phyloP scores from a whole-genome alignment of 768 basidiomycete genomes.

The Holtermanniella nyarrowii region DNA sequence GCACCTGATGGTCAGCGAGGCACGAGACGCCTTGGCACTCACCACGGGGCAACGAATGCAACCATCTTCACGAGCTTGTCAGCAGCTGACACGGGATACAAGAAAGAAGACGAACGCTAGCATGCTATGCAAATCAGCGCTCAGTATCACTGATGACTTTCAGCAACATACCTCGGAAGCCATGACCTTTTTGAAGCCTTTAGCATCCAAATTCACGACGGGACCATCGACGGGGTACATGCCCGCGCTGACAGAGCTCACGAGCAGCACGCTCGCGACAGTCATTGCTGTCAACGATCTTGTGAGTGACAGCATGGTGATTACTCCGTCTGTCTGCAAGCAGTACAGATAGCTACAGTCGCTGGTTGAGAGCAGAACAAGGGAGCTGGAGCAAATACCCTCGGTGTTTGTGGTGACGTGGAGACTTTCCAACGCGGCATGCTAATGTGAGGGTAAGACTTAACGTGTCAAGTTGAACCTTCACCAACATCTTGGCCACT shows the following conservation, averaged over 20 bases:
- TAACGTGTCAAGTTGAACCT: too few species aligned
- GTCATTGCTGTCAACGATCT: too few species aligned
- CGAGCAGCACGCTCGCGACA: neutral
- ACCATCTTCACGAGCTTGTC: conserved; percentile 45
- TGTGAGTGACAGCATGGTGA: too few species aligned
- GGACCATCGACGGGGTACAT: conserved; percentile 25
- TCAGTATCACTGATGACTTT: neutral
- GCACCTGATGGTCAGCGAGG: neutral
- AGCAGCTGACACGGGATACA: too few species aligned
- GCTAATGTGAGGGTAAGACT: too few species aligned
- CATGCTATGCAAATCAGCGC: neutral
- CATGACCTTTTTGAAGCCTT: conserved; percentile 30
- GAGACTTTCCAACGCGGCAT: too few species aligned
- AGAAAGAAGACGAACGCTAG: neutral
- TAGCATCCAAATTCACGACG: conserved; percentile 31
- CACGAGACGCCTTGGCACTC: conserved; percentile 46
- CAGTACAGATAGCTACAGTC: too few species aligned
- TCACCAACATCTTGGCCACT: too few species aligned
- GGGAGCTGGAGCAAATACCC: too few species aligned
- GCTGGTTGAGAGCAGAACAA: too few species aligned
- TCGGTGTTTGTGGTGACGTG: too few species aligned
- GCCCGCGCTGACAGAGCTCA: conserved; percentile 12
- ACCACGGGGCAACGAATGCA: conserved; percentile 94
- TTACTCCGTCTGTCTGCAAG: too few species aligned
- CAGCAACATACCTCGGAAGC: conserved; percentile 22